Conservation (phyloP, 2,329 filamentous ascomycete species). For the Dothistroma septosporum region DNA sequence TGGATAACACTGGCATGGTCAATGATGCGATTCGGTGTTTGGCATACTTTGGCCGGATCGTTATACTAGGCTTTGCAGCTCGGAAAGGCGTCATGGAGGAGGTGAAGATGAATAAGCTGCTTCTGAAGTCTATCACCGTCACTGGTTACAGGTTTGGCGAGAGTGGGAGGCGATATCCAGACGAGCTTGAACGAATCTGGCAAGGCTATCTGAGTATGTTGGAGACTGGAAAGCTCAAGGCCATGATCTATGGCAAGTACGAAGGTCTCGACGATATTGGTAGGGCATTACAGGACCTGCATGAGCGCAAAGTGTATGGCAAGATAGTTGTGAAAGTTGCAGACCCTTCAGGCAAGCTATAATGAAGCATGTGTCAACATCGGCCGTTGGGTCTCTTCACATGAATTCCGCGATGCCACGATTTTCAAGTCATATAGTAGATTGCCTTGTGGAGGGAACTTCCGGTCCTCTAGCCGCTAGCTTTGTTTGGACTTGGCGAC, state of each 20-base stretch:
- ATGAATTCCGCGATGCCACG: background rate
- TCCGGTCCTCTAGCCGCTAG: background rate
- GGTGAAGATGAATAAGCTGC: conserved; percentile 52
- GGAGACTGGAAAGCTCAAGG: conserved; percentile 46
- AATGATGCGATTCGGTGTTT: conserved; percentile 53
- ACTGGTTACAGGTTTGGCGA: conserved; percentile 58
- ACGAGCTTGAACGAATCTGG: conserved; percentile 50
- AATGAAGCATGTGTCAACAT: background rate
- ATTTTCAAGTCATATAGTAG: background rate
- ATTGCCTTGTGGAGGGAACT: background rate
- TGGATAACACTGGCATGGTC: conserved; percentile 57
- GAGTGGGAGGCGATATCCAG: conserved; percentile 48
- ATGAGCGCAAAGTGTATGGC: conserved; percentile 50
- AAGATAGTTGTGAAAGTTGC: conserved; percentile 52
- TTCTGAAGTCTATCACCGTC: conserved; percentile 52
- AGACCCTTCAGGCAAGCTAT: conserved; percentile 26
- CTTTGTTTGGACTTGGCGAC: background rate
- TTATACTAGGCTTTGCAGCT: conserved; percentile 58
- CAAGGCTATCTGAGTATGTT: conserved; percentile 49
- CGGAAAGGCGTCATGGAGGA: conserved; percentile 51
- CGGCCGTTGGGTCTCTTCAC: background rate
- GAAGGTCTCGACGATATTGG: conserved; percentile 49
- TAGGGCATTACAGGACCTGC: conserved; percentile 50
- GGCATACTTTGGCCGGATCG: conserved; percentile 51
- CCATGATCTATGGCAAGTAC: conserved; percentile 51